phyloP scores from a whole-genome alignment of 2,329 filamentous ascomycete genomes.

The Aphanocladium album region DNA sequence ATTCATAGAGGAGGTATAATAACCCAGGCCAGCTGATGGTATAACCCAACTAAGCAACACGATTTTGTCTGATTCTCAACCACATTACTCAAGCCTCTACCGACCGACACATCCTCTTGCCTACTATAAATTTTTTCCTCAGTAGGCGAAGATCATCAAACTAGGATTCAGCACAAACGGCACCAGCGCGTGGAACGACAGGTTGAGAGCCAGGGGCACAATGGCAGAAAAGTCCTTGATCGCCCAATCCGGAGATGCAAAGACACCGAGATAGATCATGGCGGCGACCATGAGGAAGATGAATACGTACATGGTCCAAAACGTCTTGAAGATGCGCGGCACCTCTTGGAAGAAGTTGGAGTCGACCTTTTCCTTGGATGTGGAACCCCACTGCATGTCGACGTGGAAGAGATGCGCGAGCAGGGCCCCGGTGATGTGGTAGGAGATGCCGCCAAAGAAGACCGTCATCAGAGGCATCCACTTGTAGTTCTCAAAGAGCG shows the following conservation, averaged over 20 bases:
- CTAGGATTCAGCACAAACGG: constrained; percentile 57
- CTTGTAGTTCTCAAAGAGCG: constrained; percentile 45
- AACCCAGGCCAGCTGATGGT: not conserved
- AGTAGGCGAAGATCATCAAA: constrained; percentile 40
- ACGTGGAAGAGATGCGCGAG: constrained; percentile 39
- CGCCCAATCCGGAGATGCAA: constrained; percentile 48
- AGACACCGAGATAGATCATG: constrained; percentile 45
- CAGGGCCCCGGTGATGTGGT: constrained; percentile 37
- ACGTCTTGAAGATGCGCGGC: constrained; percentile 48
- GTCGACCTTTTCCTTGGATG: constrained; percentile 53
- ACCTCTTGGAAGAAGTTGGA: constrained; percentile 54
- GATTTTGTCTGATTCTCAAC: not conserved
- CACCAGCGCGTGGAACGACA: constrained; percentile 52
- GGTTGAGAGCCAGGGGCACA: constrained; percentile 49
- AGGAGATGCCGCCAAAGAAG: constrained; percentile 40
- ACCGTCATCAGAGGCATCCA: constrained; percentile 53
- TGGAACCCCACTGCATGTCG: constrained; percentile 49
- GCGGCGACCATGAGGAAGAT: constrained; percentile 40
- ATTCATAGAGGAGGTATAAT: not conserved
- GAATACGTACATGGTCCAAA: constrained; percentile 47
- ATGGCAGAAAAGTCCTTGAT: constrained; percentile 56
- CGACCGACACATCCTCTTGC: not conserved
- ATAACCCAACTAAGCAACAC: not conserved
- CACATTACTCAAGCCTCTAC: not conserved
- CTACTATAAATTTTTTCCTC: not conserved